phyloP scores from a whole-genome alignment of 352 stramenopile species.

The Phytophthora palmivora region DNA sequence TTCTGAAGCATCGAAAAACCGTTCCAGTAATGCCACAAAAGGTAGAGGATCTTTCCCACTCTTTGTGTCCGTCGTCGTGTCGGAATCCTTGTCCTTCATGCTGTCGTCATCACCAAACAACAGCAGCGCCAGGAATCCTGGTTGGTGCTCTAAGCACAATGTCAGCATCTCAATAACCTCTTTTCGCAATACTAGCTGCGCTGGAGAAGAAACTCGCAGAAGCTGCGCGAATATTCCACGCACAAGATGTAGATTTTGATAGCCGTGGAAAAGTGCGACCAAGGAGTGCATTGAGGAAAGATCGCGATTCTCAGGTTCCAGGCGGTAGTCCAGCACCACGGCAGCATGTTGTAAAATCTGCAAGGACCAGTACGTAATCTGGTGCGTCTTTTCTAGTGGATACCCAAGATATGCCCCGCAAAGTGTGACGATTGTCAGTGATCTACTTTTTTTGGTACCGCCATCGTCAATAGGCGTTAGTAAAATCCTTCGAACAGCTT shows the following conservation, averaged over 20 bases:
- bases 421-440: constrained; percentile 62
- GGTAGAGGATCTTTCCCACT: constrained; percentile 27
- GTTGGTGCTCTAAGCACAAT: constrained; percentile 62
- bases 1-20: constrained; percentile 64
- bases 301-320: constrained; percentile 22
- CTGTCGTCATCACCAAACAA: constrained; percentile 52
- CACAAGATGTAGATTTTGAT: constrained; percentile 50
- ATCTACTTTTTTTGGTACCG: constrained; percentile 37
- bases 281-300: constrained; percentile 52
- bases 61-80: constrained; percentile 24
- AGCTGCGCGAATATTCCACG: constrained; percentile 49
- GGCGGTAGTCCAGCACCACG: constrained; percentile 35
- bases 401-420: constrained; percentile 64
- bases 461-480: constrained; percentile 57
- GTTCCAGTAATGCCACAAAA: constrained; percentile 53
- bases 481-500: constrained; percentile 41
- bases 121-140: constrained; percentile 63
- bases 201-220: constrained; percentile 34
- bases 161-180: constrained; percentile 63
- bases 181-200: constrained; percentile 38
- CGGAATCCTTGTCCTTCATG: constrained; percentile 14
- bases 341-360: constrained; percentile 60
- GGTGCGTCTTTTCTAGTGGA: constrained; percentile 41
- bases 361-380: constrained; percentile 55
- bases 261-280: constrained; percentile 55